These are phyloP conservation scores for Trametopsis cervina DNA, from an alignment of 768 basidiomycete species.

Conservation along the genomic window DNA sequence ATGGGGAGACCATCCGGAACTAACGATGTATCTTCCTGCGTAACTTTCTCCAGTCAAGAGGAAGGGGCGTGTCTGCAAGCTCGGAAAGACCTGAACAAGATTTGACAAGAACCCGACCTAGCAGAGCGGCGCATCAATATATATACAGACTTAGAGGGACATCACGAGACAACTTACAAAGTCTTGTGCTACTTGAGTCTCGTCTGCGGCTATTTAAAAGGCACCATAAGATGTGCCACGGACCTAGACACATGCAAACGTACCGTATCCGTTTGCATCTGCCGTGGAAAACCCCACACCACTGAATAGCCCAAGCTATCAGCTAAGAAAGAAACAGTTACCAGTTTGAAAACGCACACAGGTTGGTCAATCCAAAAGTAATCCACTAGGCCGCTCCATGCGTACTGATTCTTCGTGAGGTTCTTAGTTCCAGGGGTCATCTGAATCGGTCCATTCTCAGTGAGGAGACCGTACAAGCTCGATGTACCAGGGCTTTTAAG, in stretches of 20 bases:
- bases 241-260: conserved; percentile 25
- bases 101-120: conserved; percentile 70
- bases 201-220: conserved; percentile 26
- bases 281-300: conserved; percentile 62
- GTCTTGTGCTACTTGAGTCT: conserved; percentile 57
- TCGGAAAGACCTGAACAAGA: conserved; percentile 69
- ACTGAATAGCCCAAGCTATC: conserved; percentile 24
- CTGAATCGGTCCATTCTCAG: conserved; percentile 69
- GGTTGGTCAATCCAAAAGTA: conserved; percentile 74
- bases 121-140: not conserved
- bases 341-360: conserved; percentile 32
- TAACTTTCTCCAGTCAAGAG: conserved; percentile 71
- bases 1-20: not conserved
- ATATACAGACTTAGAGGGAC: not conserved
- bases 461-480: conserved; percentile 55
- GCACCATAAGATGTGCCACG: conserved; percentile 27
- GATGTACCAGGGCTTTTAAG: conserved; percentile 62
- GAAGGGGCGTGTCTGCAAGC: conserved; percentile 57
- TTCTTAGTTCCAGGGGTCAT: conserved; percentile 46
- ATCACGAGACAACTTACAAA: conserved; percentile 30
- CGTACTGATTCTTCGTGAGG: conserved; percentile 42
- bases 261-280: conserved; percentile 55
- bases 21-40: conserved; percentile 63
- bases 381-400: conserved; percentile 57
- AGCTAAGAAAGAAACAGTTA: not conserved